Evolutionary conservation across 768 basidiomycete genomes (phyloP), one percentile per base, ranked within the genome.

Genomic region (Hypholoma fasciculare): DNA sequence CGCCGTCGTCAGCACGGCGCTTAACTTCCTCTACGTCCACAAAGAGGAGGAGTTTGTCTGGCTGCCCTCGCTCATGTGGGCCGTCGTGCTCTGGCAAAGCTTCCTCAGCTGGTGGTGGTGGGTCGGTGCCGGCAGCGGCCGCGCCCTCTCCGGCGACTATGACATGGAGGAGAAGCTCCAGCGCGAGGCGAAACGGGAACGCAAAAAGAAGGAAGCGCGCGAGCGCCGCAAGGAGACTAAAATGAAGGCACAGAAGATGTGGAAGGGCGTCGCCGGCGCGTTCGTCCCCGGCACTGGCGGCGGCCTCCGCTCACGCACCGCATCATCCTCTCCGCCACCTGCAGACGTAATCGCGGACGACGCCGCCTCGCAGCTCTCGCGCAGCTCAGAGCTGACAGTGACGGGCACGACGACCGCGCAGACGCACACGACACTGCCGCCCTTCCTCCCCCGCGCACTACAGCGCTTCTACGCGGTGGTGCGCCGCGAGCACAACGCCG

Each of bases 91-190:
- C 17, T 99, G 97, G 97, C 97, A 99, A 78, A 93, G 86, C 72
- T 96, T 96, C 73, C 73, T 97, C 19, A 94, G 92, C 0, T 98
- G 94, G 93, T 98, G 95, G 95, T 98, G 95, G 95, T 98, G 94
- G 94, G 94, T 94, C 13, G 95, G 95, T n/a, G 86, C 90, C 2
- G 90, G 94, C 5, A 92, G 90, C 79, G 91, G 88, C 8, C 81
- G 87, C 27, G 74, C 74, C 6, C 61, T 77, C 36, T 82, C 65
- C 30, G 68, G 69, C n/a, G 69, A 74, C 34, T 74, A 75, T 8
- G 88, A 65, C 44, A 78, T 92, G 49, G 87, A 90, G 64, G 88
- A 91, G 56, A 78, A 85, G 55, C 70, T 88, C 47, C 60, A 68
- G 26, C 74, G 73, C 52, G 75, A 84, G 64, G 84, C 82, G 60